phyloP scores from a whole-genome alignment of 345 rosid species.

The Euphorbia pulcherrima region DNA sequence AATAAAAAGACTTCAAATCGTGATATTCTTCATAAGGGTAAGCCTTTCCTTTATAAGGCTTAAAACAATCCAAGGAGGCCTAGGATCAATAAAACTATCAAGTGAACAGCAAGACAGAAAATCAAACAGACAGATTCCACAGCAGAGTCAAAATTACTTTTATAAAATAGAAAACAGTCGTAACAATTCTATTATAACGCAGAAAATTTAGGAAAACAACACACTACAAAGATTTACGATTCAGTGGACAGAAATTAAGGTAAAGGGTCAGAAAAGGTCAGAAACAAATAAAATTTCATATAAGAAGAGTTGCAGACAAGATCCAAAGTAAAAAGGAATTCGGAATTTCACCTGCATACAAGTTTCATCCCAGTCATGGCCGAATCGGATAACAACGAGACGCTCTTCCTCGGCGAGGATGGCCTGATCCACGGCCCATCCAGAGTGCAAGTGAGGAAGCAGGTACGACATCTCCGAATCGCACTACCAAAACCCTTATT shows the following conservation, averaged over 20 bases:
- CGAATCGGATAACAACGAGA: conserved; percentile 82
- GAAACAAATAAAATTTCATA: not conserved
- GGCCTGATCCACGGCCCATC: conserved; percentile 96
- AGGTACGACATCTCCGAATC: conserved; percentile 61
- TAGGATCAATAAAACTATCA: no score
- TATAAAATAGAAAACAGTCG: not conserved
- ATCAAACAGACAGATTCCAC: no score
- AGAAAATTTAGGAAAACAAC: not conserved
- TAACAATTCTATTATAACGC: not conserved
- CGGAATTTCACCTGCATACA: conserved; percentile 70
- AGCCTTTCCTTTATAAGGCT: no score
- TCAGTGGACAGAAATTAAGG: not conserved
- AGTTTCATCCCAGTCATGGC: conserved; percentile 95
- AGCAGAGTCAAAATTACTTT: no score
- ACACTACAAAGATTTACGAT: not conserved
- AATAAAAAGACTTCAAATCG: no score
- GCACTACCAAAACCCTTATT: not conserved
- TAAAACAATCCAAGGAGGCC: no score
- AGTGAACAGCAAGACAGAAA: no score
- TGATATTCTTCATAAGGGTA: no score
- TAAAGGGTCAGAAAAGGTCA: not conserved
- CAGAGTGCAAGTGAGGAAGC: conserved; percentile 87
- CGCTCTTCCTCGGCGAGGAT: conserved; percentile 93
- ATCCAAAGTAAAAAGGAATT: not conserved
- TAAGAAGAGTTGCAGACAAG: not conserved